phyloP scores from a whole-genome alignment of 768 basidiomycete species.

The Boletus tylopilopsis region DNA sequence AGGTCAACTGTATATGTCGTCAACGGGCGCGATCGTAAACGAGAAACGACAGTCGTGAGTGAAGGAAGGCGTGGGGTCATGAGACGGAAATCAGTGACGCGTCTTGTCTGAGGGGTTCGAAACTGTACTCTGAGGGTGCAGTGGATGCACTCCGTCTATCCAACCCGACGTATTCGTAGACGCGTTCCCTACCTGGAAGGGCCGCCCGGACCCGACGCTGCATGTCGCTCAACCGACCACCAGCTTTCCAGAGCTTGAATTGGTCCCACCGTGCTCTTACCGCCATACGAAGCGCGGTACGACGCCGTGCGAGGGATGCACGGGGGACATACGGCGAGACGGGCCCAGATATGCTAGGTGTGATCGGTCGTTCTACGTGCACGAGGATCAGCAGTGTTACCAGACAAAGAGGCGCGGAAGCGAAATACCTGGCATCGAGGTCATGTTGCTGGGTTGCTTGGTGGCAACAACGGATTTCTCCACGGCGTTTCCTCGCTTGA shows the following conservation, averaged over 20 bases:
- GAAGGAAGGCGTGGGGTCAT: constrained; percentile 1
- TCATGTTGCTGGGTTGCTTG: constrained; percentile 1
- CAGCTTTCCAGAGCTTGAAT: constrained; percentile 21
- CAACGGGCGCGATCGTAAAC: constrained; percentile 16
- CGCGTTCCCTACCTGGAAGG: constrained; percentile 25
- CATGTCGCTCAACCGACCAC: constrained; percentile 25
- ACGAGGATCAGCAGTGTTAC: neutral
- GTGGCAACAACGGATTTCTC: neutral
- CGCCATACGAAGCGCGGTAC: constrained; percentile 25
- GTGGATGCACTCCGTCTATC: neutral
- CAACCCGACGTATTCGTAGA: constrained; percentile 31
- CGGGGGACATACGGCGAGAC: constrained; percentile 13
- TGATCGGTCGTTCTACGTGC: constrained; percentile 17
- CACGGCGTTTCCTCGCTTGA: constrained; percentile 27
- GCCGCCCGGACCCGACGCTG: constrained; percentile 29
- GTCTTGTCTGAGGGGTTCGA: neutral
- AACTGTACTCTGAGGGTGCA: neutral
- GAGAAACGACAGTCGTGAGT: constrained; percentile 6
- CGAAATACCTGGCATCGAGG: constrained; percentile 8
- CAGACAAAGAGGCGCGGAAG: neutral
- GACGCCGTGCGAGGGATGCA: constrained; percentile 25
- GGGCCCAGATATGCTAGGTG: constrained; percentile 3
- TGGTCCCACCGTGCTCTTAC: constrained; percentile 30
- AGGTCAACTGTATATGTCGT: neutral
- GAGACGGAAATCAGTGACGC: neutral